These are phyloP conservation scores for Glycine soja DNA, from an alignment of 306 rosid genomes.

Conservation along the genomic window DNA sequence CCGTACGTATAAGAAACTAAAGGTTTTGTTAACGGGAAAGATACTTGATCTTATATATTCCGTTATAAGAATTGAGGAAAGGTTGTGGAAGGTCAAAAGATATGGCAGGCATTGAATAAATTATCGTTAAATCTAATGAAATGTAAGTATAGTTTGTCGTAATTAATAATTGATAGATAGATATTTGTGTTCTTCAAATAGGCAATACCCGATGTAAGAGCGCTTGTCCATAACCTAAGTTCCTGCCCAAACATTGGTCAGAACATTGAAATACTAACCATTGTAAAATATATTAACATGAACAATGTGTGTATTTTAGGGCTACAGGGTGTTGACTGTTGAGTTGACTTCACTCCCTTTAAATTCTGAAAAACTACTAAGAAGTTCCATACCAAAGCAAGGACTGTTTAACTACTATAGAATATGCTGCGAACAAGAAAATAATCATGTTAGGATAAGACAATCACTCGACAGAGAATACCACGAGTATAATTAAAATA, in stretches of 20 bases:
- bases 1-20: neutral
- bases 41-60: no score
- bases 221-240: no score
- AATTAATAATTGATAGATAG: neutral
- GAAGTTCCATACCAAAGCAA: neutral
- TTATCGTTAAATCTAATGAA: neutral
- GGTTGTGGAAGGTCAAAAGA: neutral
- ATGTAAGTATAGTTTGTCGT: neutral
- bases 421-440: no score
- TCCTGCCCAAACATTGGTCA: no score
- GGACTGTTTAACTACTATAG: no score
- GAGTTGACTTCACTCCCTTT: neutral
- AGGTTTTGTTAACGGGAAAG: neutral
- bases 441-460: no score
- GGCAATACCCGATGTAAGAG: neutral
- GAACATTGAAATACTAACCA: neutral
- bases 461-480: no score
- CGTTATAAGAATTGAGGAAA: neutral
- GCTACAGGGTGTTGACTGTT: neutral
- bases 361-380: neutral
- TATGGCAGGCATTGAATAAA: neutral
- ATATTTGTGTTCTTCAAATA: neutral
- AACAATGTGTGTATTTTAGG: neutral
- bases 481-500: no score
- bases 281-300: neutral